Evolutionary conservation across 495 filamentous ascomycete species (phyloP), one percentile per base, ranked within the genome.

Genomic region (Neurospora discreta): DNA sequence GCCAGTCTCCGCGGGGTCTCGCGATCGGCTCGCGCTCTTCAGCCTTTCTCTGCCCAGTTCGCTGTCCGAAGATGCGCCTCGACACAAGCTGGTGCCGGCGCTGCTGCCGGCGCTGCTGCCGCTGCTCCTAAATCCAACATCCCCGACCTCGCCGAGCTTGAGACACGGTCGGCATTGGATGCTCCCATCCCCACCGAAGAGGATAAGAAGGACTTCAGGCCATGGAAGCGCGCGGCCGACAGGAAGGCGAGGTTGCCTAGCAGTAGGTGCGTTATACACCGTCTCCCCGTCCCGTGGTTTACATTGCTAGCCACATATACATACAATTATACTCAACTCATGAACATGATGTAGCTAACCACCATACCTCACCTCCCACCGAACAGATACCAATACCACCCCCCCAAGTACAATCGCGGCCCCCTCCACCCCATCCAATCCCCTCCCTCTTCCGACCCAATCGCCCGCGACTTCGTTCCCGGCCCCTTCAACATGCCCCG

Each of bases 391-490:
- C 91, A 94, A 82, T 98, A 90, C 82, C 92, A 92, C 60, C 88
- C 95, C 46, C 96, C 96, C 46, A 93, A 94, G 81, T 98, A 92
- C 86, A 88, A 97, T 81, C 91, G 95, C 79, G 95, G 95, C 70
- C 94, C 94, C 68, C 86, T 98, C 43, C 93, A 98, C 78, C 96
- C 95, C 58, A 89, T 97, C 78, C 92, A 96, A 81, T 90, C 92
- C 18, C 95, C 93, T 5, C 86, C 89, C 13, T 85, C 90, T 60
- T 95, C 95, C 42, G 90, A 94, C 75, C 94, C 95, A 13, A 86
- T 90, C 71, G 97, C 95, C 72, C 90, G 95, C 78, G 82, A 91
- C 69, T 99, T 93, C 84, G 84, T 91, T n/a, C 95, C 95, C 1
- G 96, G 96, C 6, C 95, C 95, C 9, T 99, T 98, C 86, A 90